Evolutionary conservation across 306 rosid species (phyloP).

Genomic region (Rosa persica): DNA sequence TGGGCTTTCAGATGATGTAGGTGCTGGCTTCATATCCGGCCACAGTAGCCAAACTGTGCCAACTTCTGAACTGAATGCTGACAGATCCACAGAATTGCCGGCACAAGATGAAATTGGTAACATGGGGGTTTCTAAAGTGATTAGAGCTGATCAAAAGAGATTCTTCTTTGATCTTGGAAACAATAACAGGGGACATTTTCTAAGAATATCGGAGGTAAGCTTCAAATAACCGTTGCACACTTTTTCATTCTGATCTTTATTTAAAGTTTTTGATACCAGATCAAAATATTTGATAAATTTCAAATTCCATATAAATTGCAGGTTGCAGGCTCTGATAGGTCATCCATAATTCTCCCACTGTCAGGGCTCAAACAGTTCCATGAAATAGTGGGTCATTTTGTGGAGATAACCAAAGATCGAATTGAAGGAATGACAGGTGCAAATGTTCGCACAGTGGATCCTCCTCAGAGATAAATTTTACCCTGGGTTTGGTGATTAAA

Average conservation of each 20-base stretch:
- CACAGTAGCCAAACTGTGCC: slow-evolving; percentile 81
- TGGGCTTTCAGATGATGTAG: slow-evolving; percentile 99
- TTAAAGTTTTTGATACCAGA: slow-evolving; percentile 20
- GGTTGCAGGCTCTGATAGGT: slow-evolving; percentile 99
- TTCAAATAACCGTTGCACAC: slow-evolving; percentile 12
- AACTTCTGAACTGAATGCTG: slow-evolving; percentile 80
- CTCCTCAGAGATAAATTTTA: slow-evolving; percentile 78
- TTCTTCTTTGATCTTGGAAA: slow-evolving; percentile 97
- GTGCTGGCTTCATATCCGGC: slow-evolving; percentile 98
- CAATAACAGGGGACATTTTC: slow-evolving; percentile 97
- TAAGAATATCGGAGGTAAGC: slow-evolving; percentile 95
- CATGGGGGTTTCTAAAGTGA: slow-evolving; percentile 91
- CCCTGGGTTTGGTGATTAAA: slow-evolving; percentile 41
- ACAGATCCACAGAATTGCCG: slow-evolving; percentile 79
- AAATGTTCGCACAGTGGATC: slow-evolving; percentile 91
- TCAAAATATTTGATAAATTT: neutral
- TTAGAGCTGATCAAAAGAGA: slow-evolving; percentile 94
- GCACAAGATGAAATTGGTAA: slow-evolving; percentile 85
- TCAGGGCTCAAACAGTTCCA: slow-evolving; percentile 98
- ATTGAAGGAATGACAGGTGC: slow-evolving; percentile 93
- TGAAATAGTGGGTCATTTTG: slow-evolving; percentile 97
- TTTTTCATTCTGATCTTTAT: slow-evolving; percentile 3
- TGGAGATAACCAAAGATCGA: slow-evolving; percentile 95
- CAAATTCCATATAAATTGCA: slow-evolving; percentile 35
- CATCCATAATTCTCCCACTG: slow-evolving; percentile 96